A percentile compares a stretch with the other conserved stretches of the same genome.
Evolutionary conservation across 169 alveolate species (phyloP).

Genomic region (Eimeria praecox): DNA sequence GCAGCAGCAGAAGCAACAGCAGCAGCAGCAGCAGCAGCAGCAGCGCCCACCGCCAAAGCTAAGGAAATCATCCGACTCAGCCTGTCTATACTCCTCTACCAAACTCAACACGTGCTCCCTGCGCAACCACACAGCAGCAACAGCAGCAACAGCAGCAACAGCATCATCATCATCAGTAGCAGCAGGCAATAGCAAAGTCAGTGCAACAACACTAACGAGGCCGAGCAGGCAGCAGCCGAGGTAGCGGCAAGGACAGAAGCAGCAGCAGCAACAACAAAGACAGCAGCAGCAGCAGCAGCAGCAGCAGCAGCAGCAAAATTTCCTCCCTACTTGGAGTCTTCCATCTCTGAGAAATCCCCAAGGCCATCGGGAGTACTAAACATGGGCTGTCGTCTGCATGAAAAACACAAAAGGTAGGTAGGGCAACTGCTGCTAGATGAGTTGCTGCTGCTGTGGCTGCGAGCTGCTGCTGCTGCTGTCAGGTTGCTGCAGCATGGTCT

Average conservation of each 20-base stretch:
- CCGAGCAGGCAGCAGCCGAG: background rate
- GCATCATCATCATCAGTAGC: too few species aligned
- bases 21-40: background rate
- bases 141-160: background rate
- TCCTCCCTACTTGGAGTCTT: slow-evolving; percentile 88
- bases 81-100: slow-evolving; percentile 98
- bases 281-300: slow-evolving; percentile 14
- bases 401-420: background rate
- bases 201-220: background rate
- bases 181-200: background rate
- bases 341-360: slow-evolving; percentile 96
- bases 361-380: slow-evolving; percentile 92
- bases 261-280: background rate
- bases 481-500: background rate
- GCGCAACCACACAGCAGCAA: background rate
- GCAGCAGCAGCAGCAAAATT: slow-evolving; percentile 20
- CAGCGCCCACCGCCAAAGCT: slow-evolving; percentile 84
- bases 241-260: background rate
- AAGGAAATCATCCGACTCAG: slow-evolving; percentile 97
- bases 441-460: background rate
- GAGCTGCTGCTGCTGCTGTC: background rate
- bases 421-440: background rate
- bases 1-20: background rate
- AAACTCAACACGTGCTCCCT: slow-evolving; percentile 95
- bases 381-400: slow-evolving; percentile 90